Percentiles rank a stretch among this genome's conserved stretches.
Conservation (phyloP, 306 rosid species). For the Vicia sativa region DNA sequence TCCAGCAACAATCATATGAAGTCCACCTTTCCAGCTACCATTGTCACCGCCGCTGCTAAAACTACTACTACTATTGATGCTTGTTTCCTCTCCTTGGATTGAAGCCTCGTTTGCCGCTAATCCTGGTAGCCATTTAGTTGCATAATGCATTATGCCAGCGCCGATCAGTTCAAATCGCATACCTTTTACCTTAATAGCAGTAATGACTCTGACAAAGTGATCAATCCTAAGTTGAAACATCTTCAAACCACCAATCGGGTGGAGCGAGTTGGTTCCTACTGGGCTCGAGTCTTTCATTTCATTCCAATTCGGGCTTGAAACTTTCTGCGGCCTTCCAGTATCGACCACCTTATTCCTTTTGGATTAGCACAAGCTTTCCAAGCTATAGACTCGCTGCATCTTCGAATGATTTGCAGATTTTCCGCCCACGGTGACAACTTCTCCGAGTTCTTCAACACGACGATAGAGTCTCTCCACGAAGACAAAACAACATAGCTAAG, state of each 20-base stretch:
- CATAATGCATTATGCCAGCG: slow-evolving; percentile 78
- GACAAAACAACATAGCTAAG: slow-evolving; percentile 96
- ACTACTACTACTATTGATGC: slow-evolving; percentile 52
- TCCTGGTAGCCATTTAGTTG: slow-evolving; percentile 85
- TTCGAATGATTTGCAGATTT: slow-evolving; percentile 86
- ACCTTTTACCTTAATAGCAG: slow-evolving; percentile 94
- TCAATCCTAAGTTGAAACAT: slow-evolving; percentile 91
- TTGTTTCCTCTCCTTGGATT: slow-evolving; percentile 59
- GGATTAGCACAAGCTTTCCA: slow-evolving; percentile 99
- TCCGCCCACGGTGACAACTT: slow-evolving; percentile 98
- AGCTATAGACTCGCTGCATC: slow-evolving; percentile 97
- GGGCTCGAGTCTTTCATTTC: slow-evolving; percentile 86
- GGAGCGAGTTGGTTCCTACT: slow-evolving; percentile 75
- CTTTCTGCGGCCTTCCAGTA: slow-evolving; percentile 69
- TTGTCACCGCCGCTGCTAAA: slow-evolving; percentile 40
- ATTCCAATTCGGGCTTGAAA: slow-evolving; percentile 80
- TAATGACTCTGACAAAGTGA: slow-evolving; percentile 90
- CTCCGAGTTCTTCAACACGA: slow-evolving; percentile 90
- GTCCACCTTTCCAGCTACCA: slow-evolving; percentile 70
- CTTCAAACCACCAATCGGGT: slow-evolving; percentile 99
- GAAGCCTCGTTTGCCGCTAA: slow-evolving; percentile 48
- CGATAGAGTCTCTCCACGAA: slow-evolving; percentile 96
- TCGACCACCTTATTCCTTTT: slow-evolving; percentile 95
- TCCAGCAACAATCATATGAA: slow-evolving; percentile 73
- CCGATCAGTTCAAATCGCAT: slow-evolving; percentile 88